A percentile compares a stretch with the other conserved stretches of the same genome.
Conservation (phyloP, 768 basidiomycete genomes). For the Auriscalpium microsporum region DNA sequence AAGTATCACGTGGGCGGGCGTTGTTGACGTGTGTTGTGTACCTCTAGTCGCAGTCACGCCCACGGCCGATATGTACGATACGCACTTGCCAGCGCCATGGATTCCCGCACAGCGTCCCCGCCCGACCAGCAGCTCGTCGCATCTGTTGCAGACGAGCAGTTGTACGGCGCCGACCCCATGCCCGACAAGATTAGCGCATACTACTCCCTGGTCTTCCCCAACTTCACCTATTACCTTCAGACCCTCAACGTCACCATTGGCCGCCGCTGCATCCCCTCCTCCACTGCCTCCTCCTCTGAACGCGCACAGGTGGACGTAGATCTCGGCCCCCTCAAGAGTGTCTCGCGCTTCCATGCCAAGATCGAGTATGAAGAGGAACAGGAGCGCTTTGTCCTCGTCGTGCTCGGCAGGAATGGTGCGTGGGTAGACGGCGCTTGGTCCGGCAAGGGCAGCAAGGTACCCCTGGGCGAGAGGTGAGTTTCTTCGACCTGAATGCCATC, state of each 20-base stretch:
- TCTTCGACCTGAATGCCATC: no score
- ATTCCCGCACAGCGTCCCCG: conserved; percentile 18
- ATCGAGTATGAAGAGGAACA: conserved; percentile 91
- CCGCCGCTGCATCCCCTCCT: conserved; percentile 63
- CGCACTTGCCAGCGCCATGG: conserved; percentile 7
- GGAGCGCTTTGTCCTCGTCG: conserved; percentile 80
- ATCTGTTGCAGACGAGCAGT: conserved; percentile 21
- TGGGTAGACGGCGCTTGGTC: conserved; percentile 99
- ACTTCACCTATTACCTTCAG: conserved; percentile 95
- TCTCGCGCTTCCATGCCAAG: conserved; percentile 93
- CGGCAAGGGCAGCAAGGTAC: conserved; percentile 78
- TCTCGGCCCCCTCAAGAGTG: conserved; percentile 92
- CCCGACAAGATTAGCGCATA: conserved; percentile 86
- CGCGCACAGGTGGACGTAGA: conserved; percentile 70
- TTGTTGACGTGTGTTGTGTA: neutral
- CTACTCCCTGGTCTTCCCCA: conserved; percentile 88
- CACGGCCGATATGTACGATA: neutral
- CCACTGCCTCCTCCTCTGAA: conserved; percentile 52
- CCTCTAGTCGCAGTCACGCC: neutral
- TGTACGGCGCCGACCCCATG: conserved; percentile 18
- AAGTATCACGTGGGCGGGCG: conserved; percentile 3
- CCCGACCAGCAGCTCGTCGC: conserved; percentile 22
- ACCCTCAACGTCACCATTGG: conserved; percentile 93
- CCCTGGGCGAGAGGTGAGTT: conserved; percentile 72
- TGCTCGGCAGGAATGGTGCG: conserved; percentile 94